Evolutionary conservation across 306 rosid genomes (phyloP), one percentile per base, ranked within the genome.

Genomic region (Medicago arabica): DNA sequence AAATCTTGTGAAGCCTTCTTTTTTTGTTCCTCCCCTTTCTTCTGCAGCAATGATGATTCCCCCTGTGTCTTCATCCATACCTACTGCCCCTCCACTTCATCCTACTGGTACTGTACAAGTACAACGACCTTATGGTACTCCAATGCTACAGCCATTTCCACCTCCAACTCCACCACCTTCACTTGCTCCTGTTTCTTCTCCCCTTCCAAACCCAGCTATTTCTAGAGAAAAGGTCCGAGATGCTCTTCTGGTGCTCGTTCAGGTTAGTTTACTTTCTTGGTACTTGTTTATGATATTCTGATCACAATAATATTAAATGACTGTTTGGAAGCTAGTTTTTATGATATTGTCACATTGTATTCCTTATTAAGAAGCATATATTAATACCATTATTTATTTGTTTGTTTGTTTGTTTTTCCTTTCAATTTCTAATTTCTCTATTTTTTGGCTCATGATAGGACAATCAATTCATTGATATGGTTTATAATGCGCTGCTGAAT

Each of bases 391-490:
- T 0, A 43, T 49, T 23, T 55, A 61, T 15, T 60, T 44, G 68
- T 51, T 17, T 43, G 67, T 51, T 17, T 43, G 28, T 25, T 28
- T 69, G 59, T 36, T 39, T 51, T 12, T 13, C 14, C 49, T 41
- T 43, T 47, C 12, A 74, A n/a, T 54, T 16, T 72, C 82, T 78
- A 16, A 50, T 17, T 25, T 59, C 4, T 18, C 47, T 12, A 11
- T 44, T 68, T 41, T 41, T 74, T 60, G 61, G 71, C 28, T 68
- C 65, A 14, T 83, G 64, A 14, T 36, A 87, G 91, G 91, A 87
- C 80, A 87, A 84, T 75, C 91, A 87, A 80, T 87, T 87, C 78
- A 80, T 87, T 77, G 91, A 87, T 58, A 74, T 82, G 88, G 85
- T 85, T 12, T 71, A 80, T 78, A 83, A 79, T 61, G 85, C 85